Percentiles rank a stretch among this genome's conserved stretches.
Conservation (phyloP, 768 basidiomycete genomes). For the Boletus sp. region DNA sequence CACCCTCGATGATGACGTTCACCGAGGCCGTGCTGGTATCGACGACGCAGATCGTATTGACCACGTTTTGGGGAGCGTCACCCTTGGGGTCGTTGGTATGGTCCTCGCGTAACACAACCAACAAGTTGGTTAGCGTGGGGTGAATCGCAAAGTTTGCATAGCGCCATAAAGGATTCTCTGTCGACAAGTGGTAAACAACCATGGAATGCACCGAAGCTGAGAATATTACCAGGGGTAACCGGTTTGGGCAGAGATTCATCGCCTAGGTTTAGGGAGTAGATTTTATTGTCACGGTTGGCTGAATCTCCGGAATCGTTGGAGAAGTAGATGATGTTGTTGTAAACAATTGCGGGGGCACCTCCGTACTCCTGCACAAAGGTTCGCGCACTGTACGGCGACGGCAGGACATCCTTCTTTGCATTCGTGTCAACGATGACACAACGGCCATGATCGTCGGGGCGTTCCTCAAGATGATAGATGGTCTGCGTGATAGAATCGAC, state of each 20-base stretch:
- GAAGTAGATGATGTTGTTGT: slow-evolving; percentile 51
- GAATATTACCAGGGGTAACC: slow-evolving; percentile 53
- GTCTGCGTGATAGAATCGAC: slow-evolving; percentile 46
- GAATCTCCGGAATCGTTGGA: slow-evolving; percentile 40
- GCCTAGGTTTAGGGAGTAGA: slow-evolving; percentile 41
- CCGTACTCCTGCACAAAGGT: slow-evolving; percentile 68
- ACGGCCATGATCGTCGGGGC: slow-evolving; percentile 44
- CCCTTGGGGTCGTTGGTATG: slow-evolving; percentile 39
- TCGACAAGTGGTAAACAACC: slow-evolving; percentile 5
- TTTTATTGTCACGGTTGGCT: slow-evolving; percentile 34
- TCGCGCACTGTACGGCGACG: slow-evolving; percentile 49
- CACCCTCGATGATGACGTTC: slow-evolving; percentile 42
- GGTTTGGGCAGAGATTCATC: neutral
- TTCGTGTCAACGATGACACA: slow-evolving; percentile 49
- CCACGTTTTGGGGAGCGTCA: slow-evolving; percentile 33
- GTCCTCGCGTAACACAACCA: slow-evolving; percentile 64
- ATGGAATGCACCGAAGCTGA: neutral
- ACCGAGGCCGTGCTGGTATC: slow-evolving; percentile 41
- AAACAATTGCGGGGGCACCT: slow-evolving; percentile 53
- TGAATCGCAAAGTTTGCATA: slow-evolving; percentile 53
- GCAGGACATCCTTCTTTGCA: slow-evolving; percentile 45
- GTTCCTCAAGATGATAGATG: slow-evolving; percentile 55
- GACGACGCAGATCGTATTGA: slow-evolving; percentile 56
- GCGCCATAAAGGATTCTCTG: slow-evolving; percentile 31
- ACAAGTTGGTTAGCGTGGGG: slow-evolving; percentile 45